Base-by-base conservation (phyloP, 2,329 filamentous ascomycete genomes). In the Pseudodiploospora longispora region DNA sequence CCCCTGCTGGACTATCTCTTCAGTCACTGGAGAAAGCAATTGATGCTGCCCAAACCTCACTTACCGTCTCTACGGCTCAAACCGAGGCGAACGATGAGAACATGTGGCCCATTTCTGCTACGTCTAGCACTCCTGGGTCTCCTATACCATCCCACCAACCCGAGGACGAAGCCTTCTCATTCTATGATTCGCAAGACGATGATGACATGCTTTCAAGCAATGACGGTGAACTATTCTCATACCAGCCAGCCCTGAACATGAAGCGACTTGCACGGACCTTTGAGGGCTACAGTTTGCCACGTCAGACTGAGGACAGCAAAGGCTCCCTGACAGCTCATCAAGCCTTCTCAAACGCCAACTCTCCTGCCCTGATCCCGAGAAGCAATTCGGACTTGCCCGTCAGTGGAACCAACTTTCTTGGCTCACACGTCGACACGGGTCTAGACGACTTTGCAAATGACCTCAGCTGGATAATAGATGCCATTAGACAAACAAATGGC, bases 381-480 rank as follows among this genome's bases (percentile, higher is more conserved):
- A 36, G 44, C 7, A 53, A 57, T 29, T 48, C 51, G 10, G 49
- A 45, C 19, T 42, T 55, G 6, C 29, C 51, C 4, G 42, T 57
- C 1, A 52, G 43, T 34, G 51, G 51, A 43, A 38, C 44, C 38
- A 53, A 58, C 47, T 50, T 65, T 10, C 55, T 69, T 3, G 60
- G 59, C 6, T 52, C 57, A 34, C 65, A 64, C 3, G 58, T 61
- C 36, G 64, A 67, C 39, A 57, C 60, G 4, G 63, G 62, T 27
- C 52, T 70, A 5, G 66, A 69, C 38, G 64, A 69, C 44, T 66
- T 70, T 49, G 62, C 58, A 36, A 62, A 50, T 41, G 75, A 78
- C 55, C 60, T 77, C 48, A 65, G 70, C 43, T 77, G 74, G 72
- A 72, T 78, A 57, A 70, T 68, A 8, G 66, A 69, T 30, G 60